Base-by-base conservation (phyloP, 306 rosid genomes). In the Pterocarpus macrocarpus region DNA sequence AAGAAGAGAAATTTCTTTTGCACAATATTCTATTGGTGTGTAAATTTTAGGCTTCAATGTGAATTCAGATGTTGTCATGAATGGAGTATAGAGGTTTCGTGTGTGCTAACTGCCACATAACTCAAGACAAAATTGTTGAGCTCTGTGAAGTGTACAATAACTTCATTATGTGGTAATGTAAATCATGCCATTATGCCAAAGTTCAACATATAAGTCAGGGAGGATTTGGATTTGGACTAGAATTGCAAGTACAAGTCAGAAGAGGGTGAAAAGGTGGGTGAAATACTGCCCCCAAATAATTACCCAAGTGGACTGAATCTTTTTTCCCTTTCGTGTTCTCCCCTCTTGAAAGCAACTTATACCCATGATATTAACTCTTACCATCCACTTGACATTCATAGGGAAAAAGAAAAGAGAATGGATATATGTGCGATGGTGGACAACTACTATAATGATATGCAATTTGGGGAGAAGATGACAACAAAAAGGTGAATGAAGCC, bases 401-500 rank as follows among this genome's bases (percentile, higher is more conserved):
- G 66, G 73, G 50, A 76, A 65, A 71, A 85, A 45, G 72, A 58
- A 58, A 69, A 58, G 82, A 58, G 83, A 64, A 81, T 58, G 82
- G 64, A 80, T 36, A 78, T 75, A 70, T 78, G 84, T 14, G 47
- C 34, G 81, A 86, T 76, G 89, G 85, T 90, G 89, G 89, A 89
- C 90, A 80, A 82, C 87, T 84, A 83, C 82, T 68, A 56, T 72
- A 75, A 81, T 77, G 61, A 79, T 82, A 69, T 76, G 78, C 86
- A 75, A 87, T 76, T 76, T 45, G 85, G 67, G 80, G 32, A 34
- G 61, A 80, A 82, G 87, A 82, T 71, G 83, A 85, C 59, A 87
- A 89, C 88, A 80, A 90, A 87, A 91, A 80, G 91, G 86, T 82
- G 57, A 81, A 84, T 77, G 86, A 88, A 80, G 64, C 73, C 85